Percentiles rank a stretch among this genome's conserved stretches.
Conservation (phyloP, 192 early-diverging fungal species). For the Coemansia aciculifera region DNA sequence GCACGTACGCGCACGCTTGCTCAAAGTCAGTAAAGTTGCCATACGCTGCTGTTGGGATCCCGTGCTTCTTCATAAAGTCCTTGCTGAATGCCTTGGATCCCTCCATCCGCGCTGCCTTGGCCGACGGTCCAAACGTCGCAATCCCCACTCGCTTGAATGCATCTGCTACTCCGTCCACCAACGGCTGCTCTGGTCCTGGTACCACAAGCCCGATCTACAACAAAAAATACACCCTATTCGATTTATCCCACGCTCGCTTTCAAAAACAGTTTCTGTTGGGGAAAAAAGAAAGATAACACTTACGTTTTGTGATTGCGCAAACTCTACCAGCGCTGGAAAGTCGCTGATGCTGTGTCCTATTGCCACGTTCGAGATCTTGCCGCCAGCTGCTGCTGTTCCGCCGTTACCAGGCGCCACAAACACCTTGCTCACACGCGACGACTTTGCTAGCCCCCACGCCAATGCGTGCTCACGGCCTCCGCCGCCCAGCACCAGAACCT, state of each 20-base stretch:
- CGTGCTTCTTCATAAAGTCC: conserved; percentile 96
- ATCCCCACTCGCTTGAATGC: conserved; percentile 75
- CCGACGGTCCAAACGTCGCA: conserved; percentile 88
- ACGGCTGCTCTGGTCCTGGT: conserved; percentile 94
- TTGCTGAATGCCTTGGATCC: conserved; percentile 99
- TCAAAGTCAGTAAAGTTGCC: conserved; percentile 80
- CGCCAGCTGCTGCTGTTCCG: conserved; percentile 72
- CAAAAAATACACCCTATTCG: neutral
- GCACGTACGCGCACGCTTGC: conserved; percentile 67
- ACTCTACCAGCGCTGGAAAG: conserved; percentile 74
- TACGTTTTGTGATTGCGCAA: conserved; percentile 78
- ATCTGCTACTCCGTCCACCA: conserved; percentile 87
- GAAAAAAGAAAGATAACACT: conserved; percentile 14
- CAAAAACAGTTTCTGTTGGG: neutral
- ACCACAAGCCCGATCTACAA: conserved; percentile 66
- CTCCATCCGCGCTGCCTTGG: conserved; percentile 87
- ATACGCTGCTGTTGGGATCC: conserved; percentile 94
- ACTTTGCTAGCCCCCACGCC: conserved; percentile 86
- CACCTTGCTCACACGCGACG: conserved; percentile 71
- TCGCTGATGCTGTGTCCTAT: conserved; percentile 64
- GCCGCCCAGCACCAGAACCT: conserved; percentile 85
- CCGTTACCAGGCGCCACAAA: conserved; percentile 96
- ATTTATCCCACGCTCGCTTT: neutral
- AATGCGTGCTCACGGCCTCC: conserved; percentile 98
- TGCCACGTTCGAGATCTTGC: conserved; percentile 80